Evolutionary conservation across 768 basidiomycete species (phyloP).

Genomic region (Kwoniella bestiolae): DNA sequence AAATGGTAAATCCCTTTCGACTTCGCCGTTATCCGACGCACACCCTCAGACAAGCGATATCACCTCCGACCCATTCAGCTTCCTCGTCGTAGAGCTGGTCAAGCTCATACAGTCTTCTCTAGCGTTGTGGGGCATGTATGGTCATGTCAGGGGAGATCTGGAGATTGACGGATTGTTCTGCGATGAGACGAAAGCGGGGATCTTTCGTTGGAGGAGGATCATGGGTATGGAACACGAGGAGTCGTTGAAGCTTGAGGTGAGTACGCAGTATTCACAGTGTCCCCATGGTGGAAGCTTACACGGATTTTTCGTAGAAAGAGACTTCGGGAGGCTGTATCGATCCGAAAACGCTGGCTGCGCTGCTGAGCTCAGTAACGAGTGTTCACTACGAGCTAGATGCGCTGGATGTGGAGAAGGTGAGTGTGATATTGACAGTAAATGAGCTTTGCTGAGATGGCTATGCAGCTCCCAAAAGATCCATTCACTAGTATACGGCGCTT

Average conservation of each 20-base stretch:
- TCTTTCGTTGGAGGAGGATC: constrained; percentile 42
- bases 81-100: constrained; percentile 40
- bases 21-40: neutral
- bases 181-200: constrained; percentile 48
- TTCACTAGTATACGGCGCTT: constrained; percentile 39
- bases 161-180: constrained; percentile 49
- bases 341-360: constrained; percentile 42
- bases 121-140: constrained; percentile 43
- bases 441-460: neutral
- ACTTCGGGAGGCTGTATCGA: constrained; percentile 53
- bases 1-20: neutral
- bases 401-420: constrained; percentile 41
- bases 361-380: constrained; percentile 47
- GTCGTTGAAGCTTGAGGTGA: constrained; percentile 43
- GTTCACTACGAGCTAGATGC: constrained; percentile 46
- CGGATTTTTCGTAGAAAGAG: constrained; percentile 40
- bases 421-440: neutral
- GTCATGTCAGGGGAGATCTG: constrained; percentile 7
- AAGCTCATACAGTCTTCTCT: constrained; percentile 46
- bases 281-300: no score
- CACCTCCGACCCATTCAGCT: constrained; percentile 39
- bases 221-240: constrained; percentile 54
- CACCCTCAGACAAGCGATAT: constrained; percentile 10
- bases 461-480: constrained; percentile 44
- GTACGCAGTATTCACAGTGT: no score